Evolutionary conservation across 2,329 filamentous ascomycete species (phyloP).

Genomic region (Mycocentrospora acerina): DNA sequence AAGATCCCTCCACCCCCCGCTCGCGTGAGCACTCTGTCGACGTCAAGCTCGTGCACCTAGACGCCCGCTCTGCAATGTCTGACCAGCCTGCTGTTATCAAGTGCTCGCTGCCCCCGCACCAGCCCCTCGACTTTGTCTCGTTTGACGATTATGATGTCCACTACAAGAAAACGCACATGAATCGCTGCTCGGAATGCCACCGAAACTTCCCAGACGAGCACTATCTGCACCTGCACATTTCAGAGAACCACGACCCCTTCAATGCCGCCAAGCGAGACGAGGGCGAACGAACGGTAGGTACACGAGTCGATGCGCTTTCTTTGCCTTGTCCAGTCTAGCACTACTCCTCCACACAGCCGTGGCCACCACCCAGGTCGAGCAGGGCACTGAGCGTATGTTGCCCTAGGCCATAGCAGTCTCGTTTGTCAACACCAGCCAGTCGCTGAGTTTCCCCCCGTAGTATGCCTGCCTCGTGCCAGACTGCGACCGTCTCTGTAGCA

Average conservation of each 20-base stretch:
- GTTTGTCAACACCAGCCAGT: background rate
- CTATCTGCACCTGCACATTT: constrained; percentile 79
- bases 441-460: constrained; percentile 45
- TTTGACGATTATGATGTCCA: constrained; percentile 86
- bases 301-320: constrained; percentile 4
- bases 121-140: constrained; percentile 68
- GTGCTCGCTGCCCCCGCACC: constrained; percentile 81
- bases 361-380: background rate
- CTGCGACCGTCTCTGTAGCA: constrained; percentile 82
- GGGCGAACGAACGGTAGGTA: constrained; percentile 80
- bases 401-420: background rate
- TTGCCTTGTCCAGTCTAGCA: background rate
- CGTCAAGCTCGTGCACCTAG: constrained; percentile 57
- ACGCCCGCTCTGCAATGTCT: constrained; percentile 39
- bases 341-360: too few relatives aligned
- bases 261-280: constrained; percentile 69
- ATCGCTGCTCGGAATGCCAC: constrained; percentile 80
- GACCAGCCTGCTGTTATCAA: constrained; percentile 60
- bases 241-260: constrained; percentile 87
- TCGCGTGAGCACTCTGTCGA: constrained; percentile 30
- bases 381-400: constrained; percentile 1
- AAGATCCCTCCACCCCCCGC: constrained; percentile 36
- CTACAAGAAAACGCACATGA: constrained; percentile 76
- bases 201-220: constrained; percentile 87
- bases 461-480: constrained; percentile 88